Evolutionary conservation across 140 eudicot species (phyloP), one percentile per base, ranked within the genome.

Genomic region (Ambrosia hybrid): DNA sequence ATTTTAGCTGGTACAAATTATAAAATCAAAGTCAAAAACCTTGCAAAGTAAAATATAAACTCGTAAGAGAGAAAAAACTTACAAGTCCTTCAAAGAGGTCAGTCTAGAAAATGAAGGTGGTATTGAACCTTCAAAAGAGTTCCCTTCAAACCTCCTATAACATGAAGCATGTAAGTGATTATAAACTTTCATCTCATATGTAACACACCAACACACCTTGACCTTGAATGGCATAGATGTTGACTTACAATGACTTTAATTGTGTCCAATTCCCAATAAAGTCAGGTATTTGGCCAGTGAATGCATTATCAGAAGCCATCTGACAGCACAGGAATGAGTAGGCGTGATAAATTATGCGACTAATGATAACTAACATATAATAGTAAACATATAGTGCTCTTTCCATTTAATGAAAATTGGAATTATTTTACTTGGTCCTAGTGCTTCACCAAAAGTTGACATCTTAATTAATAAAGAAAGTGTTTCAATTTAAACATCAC

Each of bases 191-290:
- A 72, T 72, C 46, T 58, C 58, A 72, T 58, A 58, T 9, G 37
- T 17, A 57, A 17, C n/a, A 21, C 43, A 17, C 17, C 57, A n/a
- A 56, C 46, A 17, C n/a, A 21, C 43, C 21, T 38, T 71, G 30
- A 56, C 46, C 46, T 6, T 41, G 46, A 41, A 34, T 51, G 34
- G 34, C 52, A 56, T 60, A 36, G 51, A 57, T 38, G 53, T 57
- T 67, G 65, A 53, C 96, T 82, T 75, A 89, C 96, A 89, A 66
- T 51, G 5, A 13, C 49, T 8, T 34, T 69, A 89, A 83, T 41
- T 26, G 79, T 56, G 88, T 43, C 96, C 96, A 86, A 72, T 61
- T 82, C 21, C 96, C 90, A 16, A 89, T 86, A 59, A 89, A 89
- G 67, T 69, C 79, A 0, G 96, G 96, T 71, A 89, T 82, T 62